Evolutionary conservation across 192 early-diverging fungal genomes (phyloP).

Genomic region (Backusella tuberculispora): DNA sequence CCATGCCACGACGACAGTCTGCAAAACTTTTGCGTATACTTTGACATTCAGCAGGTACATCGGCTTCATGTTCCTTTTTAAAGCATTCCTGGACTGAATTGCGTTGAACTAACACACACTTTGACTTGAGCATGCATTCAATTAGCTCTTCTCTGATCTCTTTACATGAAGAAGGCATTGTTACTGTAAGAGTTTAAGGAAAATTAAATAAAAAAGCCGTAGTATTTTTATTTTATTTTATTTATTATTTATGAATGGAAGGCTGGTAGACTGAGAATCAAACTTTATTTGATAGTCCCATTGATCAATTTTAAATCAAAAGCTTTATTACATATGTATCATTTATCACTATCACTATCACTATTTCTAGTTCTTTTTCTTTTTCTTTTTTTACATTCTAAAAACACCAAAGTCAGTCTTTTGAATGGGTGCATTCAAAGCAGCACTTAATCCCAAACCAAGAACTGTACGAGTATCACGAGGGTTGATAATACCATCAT

Average conservation of each 20-base stretch:
- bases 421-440: conserved; percentile 72
- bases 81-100: conserved; percentile 56
- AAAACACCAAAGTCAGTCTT: conserved; percentile 92
- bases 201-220: conserved; percentile 15
- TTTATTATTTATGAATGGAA: too few species aligned
- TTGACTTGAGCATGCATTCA: conserved; percentile 61
- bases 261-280: not conserved
- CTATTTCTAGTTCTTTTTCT: too few species aligned
- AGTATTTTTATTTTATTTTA: not conserved
- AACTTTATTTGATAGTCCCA: not conserved
- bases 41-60: conserved; percentile 56
- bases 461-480: conserved; percentile 85
- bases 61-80: conserved; percentile 49
- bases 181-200: not conserved
- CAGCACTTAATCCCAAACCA: conserved; percentile 80
- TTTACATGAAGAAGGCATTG: conserved; percentile 63
- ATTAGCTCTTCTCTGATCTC: conserved; percentile 57
- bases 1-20: conserved; percentile 61
- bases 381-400: conserved; percentile 79
- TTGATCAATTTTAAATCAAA: not conserved
- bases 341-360: not conserved
- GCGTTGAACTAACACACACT: conserved; percentile 55
- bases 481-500: conserved; percentile 95
- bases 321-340: not conserved
- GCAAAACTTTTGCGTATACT: conserved; percentile 59